Conservation (phyloP, 441 rosid species). For the Gossypium aridum region DNA sequence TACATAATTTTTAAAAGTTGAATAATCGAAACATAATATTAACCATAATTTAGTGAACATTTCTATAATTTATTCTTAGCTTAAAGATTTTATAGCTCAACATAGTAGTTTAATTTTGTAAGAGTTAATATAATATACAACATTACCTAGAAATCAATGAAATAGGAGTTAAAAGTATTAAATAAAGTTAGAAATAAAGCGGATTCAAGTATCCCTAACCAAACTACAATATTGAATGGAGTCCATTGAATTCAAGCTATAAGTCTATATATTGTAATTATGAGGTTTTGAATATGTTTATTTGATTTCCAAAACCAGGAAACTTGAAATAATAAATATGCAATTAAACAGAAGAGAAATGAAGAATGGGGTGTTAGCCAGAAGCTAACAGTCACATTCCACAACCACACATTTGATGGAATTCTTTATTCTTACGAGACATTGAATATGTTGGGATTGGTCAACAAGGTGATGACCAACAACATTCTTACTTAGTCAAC, state of each 20-base stretch:
- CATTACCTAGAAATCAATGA: too few relatives aligned
- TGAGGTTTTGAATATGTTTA: not conserved
- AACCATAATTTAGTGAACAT: not conserved
- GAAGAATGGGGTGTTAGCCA: conserved; percentile 18
- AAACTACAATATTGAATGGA: too few relatives aligned
- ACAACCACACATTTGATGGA: not conserved
- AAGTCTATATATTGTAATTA: too few relatives aligned
- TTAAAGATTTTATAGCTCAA: not conserved
- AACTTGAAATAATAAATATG: not conserved
- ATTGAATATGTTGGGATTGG: conserved; percentile 17
- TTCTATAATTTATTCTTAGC: not conserved
- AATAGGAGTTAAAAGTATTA: too few relatives aligned
- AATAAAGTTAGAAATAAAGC: too few relatives aligned
- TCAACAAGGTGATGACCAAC: conserved; percentile 55
- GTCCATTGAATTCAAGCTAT: too few relatives aligned
- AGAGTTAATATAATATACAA: too few relatives aligned
- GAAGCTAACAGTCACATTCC: conserved; percentile 20
- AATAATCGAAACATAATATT: too few relatives aligned
- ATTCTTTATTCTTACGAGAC: not conserved
- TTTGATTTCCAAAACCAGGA: not conserved
- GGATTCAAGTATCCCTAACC: too few relatives aligned
- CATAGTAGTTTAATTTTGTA: too few relatives aligned
- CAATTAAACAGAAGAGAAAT: not conserved
- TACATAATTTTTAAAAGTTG: too few relatives aligned
- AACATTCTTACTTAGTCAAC: conserved; percentile 17